These are phyloP conservation scores for Lactarius sp. DNA, from an alignment of 768 basidiomycete genomes.

Conservation along the genomic window DNA sequence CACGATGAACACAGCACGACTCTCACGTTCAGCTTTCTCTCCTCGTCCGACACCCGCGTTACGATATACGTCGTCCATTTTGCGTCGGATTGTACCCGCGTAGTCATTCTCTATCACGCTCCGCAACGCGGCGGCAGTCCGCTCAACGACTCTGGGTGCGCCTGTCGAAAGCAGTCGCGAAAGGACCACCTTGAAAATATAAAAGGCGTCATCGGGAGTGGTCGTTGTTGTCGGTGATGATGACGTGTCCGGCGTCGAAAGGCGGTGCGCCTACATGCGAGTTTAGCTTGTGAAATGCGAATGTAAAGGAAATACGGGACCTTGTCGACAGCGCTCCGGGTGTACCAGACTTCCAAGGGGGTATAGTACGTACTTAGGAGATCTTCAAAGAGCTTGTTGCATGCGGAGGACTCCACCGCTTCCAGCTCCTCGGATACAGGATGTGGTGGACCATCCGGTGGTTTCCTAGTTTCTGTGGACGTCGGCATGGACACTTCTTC, in stretches of 20 bases:
- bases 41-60: constrained; percentile 44
- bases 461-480: constrained; percentile 1
- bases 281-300: background rate
- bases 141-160: constrained; percentile 51
- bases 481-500: constrained; percentile 1
- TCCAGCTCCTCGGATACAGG: constrained; percentile 21
- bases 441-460: constrained; percentile 1
- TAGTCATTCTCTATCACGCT: constrained; percentile 83
- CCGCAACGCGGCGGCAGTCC: constrained; percentile 56
- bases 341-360: constrained; percentile 91
- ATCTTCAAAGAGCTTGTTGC: constrained; percentile 56
- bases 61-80: constrained; percentile 86
- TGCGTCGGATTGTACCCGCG: constrained; percentile 70
- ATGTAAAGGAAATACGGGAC: constrained; percentile 36
- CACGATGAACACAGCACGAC: constrained; percentile 76
- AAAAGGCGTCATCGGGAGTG: constrained; percentile 92
- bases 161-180: constrained; percentile 76
- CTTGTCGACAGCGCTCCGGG: constrained; percentile 81
- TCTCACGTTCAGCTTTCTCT: constrained; percentile 80
- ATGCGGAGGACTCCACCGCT: constrained; percentile 46
- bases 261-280: constrained; percentile 68
- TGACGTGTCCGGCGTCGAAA: constrained; percentile 69
- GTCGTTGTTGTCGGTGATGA: constrained; percentile 64
- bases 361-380: constrained; percentile 72
- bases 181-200: constrained; percentile 84